A percentile compares a stretch with the other conserved stretches of the same genome.
Conservation (phyloP, 306 rosid genomes). For the Abrus pulchellus region DNA sequence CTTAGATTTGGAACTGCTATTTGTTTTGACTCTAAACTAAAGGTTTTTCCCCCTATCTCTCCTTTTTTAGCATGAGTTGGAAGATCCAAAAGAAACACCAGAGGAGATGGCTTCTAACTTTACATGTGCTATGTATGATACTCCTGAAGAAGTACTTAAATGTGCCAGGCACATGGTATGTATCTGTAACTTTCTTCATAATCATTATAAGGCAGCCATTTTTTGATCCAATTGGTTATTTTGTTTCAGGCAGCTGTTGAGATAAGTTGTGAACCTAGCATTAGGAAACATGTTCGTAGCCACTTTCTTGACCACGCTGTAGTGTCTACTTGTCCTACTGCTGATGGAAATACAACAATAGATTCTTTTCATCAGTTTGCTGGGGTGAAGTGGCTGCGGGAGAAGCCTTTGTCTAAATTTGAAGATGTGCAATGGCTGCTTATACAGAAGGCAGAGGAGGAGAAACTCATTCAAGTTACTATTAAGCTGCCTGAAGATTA, state of each 20-base stretch:
- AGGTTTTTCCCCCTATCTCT: constrained; percentile 26
- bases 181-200: constrained; percentile 14
- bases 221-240: constrained; percentile 15
- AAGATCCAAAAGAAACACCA: constrained; percentile 96
- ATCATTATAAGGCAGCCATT: constrained; percentile 19
- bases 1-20: constrained; percentile 43
- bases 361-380: constrained; percentile 93
- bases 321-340: constrained; percentile 88
- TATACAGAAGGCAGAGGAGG: constrained; percentile 96
- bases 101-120: constrained; percentile 97
- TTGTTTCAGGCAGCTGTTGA: constrained; percentile 94
- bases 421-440: constrained; percentile 98
- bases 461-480: constrained; percentile 88
- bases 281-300: constrained; percentile 89
- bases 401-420: constrained; percentile 86
- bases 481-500: constrained; percentile 85
- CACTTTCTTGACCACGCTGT: constrained; percentile 87
- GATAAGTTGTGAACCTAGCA: constrained; percentile 98
- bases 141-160: constrained; percentile 92
- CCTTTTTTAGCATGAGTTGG: constrained; percentile 79
- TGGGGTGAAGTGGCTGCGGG: constrained; percentile 90
- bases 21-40: constrained; percentile 39
- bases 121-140: constrained; percentile 86
- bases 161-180: constrained; percentile 98
- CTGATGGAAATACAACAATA: constrained; percentile 76